Evolutionary conservation across 2,329 filamentous ascomycete genomes (phyloP), one percentile per base, ranked within the genome.

Genomic region (Colletotrichum limetticola): DNA sequence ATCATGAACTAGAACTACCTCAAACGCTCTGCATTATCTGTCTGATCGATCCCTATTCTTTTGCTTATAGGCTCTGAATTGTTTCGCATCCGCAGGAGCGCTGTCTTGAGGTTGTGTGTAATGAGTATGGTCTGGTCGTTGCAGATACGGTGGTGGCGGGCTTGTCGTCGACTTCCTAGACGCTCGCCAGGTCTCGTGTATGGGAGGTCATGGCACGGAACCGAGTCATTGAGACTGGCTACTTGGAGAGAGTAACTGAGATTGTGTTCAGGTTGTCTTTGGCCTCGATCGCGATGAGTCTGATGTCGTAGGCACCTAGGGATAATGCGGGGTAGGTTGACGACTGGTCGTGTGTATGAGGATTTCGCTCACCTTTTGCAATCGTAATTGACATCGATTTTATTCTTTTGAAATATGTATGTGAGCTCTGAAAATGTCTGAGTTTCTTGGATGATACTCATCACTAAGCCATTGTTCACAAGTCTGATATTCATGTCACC

Each of bases 11-110:
- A 26, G 52, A 4, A 75, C 35, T 75, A 72, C 16, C 58, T 64
- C 46, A 72, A 75, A n/a, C 75, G 57, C 57, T 74, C 74, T 12
- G 46, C 42, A n/a, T 73, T 22, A 37, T 75, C 60, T 2, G 60
- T 46, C 56, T 76, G 75, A 52, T 76, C 74, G 16, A 76, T 61
- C 74, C 74, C 74, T 24, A 66, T 55, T 30, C 46, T 65, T 24
- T 30, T 37, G 30, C 22, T 24, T 16, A 16, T 5, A 8, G 42
- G 19, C n/a, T 35, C 56, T 24, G 30, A 28, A 4, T 32, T 37
- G 30, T n/a, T 2, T 59, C 30, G 32, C 22, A 59, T 59, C 19
- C 56, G 56, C n/a, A 24, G 7, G 4, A 59, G n/a, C 19, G 56
- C 56, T 4, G 32, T 7, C 32, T 14, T 22, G 14, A 59, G 6